Conservation (phyloP, 2,329 filamentous ascomycete species). For the Paracorniculantispora psalliotae region DNA sequence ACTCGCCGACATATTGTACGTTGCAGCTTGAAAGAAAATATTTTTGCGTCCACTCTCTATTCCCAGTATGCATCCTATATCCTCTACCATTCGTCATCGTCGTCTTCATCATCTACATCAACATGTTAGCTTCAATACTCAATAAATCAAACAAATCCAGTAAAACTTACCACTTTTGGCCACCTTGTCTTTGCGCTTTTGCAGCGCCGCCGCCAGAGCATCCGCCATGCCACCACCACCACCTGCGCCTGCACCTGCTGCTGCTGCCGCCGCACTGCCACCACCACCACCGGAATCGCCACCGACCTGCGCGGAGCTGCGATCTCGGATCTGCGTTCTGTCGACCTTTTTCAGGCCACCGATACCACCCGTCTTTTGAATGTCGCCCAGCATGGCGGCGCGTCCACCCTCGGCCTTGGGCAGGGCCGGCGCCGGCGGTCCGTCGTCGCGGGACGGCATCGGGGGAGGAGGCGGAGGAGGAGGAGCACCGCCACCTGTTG, state of each 20-base stretch:
- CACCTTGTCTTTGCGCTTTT: constrained; percentile 88
- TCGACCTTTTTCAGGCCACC: constrained; percentile 71
- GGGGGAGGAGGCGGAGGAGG: constrained; percentile 45
- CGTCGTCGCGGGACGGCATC: constrained; percentile 54
- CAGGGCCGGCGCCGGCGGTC: constrained; percentile 42
- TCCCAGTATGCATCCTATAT: neutral
- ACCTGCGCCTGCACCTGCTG: constrained; percentile 41
- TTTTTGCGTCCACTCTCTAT: neutral
- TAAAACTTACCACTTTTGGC: constrained; percentile 82
- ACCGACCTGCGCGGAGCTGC: constrained; percentile 61
- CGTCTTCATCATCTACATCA: constrained; percentile 64
- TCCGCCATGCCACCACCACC: constrained; percentile 66
- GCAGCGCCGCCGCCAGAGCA: constrained; percentile 71
- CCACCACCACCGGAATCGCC: constrained; percentile 42
- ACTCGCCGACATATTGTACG: neutral
- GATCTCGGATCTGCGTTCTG: constrained; percentile 63
- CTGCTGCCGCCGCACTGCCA: constrained; percentile 47
- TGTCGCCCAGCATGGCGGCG: constrained; percentile 63
- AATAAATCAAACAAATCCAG: neutral
- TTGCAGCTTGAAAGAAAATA: neutral
- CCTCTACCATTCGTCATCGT: constrained; percentile 67
- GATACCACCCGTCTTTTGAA: constrained; percentile 64
- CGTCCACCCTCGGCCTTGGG: constrained; percentile 43
- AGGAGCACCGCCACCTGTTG: constrained; percentile 34
- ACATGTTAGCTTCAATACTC: constrained; percentile 14